Conservation (phyloP, 2,329 filamentous ascomycete species). For the Cucurbitaria berberidis region DNA sequence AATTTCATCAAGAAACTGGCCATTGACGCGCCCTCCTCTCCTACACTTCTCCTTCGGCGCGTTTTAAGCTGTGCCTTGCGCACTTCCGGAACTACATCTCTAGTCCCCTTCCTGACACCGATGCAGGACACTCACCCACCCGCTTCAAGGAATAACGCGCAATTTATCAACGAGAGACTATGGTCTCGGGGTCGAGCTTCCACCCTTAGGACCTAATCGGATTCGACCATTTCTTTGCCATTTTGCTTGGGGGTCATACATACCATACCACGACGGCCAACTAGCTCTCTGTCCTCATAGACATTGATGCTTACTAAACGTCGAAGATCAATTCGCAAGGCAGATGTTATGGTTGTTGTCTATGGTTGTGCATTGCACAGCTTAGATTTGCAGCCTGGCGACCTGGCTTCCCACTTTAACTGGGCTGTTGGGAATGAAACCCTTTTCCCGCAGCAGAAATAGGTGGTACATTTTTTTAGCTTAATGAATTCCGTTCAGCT, state of each 20-base stretch:
- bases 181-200: neutral
- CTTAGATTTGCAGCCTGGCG: neutral
- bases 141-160: neutral
- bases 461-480: neutral
- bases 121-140: neutral
- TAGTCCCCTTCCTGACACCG: neutral
- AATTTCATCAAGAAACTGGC: neutral
- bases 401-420: neutral
- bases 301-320: neutral
- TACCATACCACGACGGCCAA: neutral
- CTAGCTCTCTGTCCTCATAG: neutral
- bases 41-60: neutral
- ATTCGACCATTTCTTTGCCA: too few relatives aligned
- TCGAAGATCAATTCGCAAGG: neutral
- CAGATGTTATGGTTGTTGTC: neutral
- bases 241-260: neutral
- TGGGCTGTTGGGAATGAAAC: neutral
- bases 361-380: neutral
- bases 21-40: neutral
- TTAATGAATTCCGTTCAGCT: neutral
- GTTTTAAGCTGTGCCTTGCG: too few relatives aligned
- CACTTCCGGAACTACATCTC: neutral
- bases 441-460: neutral
- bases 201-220: neutral
- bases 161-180: neutral